Conservation (phyloP, 257 asterid species). For the Rehmannia glutinosa region DNA sequence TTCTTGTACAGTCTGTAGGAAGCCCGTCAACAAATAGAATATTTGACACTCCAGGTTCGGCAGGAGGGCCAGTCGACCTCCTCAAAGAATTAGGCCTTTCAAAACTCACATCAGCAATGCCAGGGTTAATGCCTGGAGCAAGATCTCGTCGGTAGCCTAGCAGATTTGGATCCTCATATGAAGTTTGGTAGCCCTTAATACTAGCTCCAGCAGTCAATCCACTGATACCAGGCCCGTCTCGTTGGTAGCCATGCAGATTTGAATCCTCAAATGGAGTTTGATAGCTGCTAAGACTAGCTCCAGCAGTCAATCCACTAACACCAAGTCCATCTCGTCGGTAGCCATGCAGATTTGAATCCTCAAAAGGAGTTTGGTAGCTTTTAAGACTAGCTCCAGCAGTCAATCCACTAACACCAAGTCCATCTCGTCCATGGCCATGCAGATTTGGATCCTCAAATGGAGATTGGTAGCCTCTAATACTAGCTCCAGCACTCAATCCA, state of each 20-base stretch:
- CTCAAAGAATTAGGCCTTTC: slow-evolving; percentile 46
- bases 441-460: slow-evolving; percentile 46
- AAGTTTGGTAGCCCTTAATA: slow-evolving; percentile 41
- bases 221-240: slow-evolving; percentile 30
- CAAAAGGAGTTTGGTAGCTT: neutral
- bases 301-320: too few relatives aligned
- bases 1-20: slow-evolving; percentile 74
- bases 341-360: too few relatives aligned
- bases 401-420: neutral
- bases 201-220: slow-evolving; percentile 41
- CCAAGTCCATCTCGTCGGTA: too few relatives aligned
- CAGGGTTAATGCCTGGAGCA: slow-evolving; percentile 29
- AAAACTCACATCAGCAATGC: slow-evolving; percentile 36
- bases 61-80: slow-evolving; percentile 36
- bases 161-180: slow-evolving; percentile 45
- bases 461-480: slow-evolving; percentile 43
- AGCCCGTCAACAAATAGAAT: slow-evolving; percentile 72
- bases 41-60: slow-evolving; percentile 44
- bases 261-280: neutral
- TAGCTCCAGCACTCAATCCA: slow-evolving; percentile 39
- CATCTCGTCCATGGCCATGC: slow-evolving; percentile 37
- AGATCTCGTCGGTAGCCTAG: slow-evolving; percentile 35
- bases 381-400: neutral
- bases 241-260: neutral
- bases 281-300: too few relatives aligned